Percentiles rank a stretch among this genome's conserved stretches.
Evolutionary conservation across 352 stramenopile species (phyloP).

Genomic region (Achlya hypogyna): DNA sequence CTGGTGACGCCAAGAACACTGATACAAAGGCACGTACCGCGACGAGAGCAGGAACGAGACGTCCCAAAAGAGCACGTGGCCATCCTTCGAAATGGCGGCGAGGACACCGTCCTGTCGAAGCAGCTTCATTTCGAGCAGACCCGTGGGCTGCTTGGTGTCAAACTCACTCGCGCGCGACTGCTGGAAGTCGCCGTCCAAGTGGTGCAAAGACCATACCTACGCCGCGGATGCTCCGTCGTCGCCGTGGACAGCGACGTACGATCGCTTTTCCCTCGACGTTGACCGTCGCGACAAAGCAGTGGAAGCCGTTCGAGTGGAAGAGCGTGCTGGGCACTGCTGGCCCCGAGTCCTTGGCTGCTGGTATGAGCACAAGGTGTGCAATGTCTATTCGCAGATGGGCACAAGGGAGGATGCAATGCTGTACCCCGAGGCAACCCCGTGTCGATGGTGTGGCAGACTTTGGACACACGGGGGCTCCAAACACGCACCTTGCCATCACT

Average conservation of each 20-base stretch:
- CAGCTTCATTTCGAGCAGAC: conserved; percentile 52
- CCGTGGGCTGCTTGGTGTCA: conserved; percentile 49
- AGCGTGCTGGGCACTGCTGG: not conserved
- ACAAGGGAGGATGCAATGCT: not conserved
- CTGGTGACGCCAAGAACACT: conserved; percentile 23
- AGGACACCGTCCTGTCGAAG: conserved; percentile 49
- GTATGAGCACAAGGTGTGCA: conserved; percentile 53
- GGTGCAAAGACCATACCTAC: conserved; percentile 34
- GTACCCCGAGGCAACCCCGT: conserved; percentile 40
- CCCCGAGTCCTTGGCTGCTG: conserved; percentile 26
- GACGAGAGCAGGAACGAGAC: conserved; percentile 30
- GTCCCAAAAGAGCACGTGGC: conserved; percentile 64
- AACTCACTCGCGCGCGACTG: conserved; percentile 30
- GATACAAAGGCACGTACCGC: not conserved
- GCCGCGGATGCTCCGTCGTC: not conserved
- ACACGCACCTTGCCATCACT: conserved; percentile 66
- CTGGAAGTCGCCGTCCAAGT: conserved; percentile 29
- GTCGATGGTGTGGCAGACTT: conserved; percentile 53
- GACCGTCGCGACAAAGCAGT: conserved; percentile 37
- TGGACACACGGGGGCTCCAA: conserved; percentile 50
- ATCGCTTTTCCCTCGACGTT: conserved; percentile 51
- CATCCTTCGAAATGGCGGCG: conserved; percentile 45
- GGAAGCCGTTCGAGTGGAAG: not conserved
- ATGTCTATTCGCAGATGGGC: conserved; percentile 32
- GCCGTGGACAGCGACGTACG: conserved; percentile 2